Evolutionary conservation across 208 protist genomes (phyloP).

Genomic region (Leptomonas pyrrhocoris): DNA sequence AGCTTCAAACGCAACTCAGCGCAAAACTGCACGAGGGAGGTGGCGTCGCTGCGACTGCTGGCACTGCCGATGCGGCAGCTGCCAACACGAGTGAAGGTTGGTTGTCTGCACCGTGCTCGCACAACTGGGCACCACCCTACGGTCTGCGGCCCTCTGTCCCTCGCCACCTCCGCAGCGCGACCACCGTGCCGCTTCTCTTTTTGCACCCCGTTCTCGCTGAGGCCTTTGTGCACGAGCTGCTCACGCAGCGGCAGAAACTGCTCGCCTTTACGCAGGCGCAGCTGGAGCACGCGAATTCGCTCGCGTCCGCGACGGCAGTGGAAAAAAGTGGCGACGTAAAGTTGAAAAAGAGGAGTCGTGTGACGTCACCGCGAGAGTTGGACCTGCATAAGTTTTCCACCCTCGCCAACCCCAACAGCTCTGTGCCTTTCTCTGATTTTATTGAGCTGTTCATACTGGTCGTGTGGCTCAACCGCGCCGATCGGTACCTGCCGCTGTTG

Average conservation of each 20-base stretch:
- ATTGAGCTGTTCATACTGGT: constrained; percentile 57
- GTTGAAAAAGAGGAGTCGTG: not conserved
- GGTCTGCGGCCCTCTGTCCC: constrained; percentile 47
- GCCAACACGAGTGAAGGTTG: not conserved
- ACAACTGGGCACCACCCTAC: constrained; percentile 42
- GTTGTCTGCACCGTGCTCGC: constrained; percentile 15
- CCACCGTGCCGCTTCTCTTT: constrained; percentile 36
- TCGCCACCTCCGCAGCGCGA: constrained; percentile 49
- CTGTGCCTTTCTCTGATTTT: constrained; percentile 44
- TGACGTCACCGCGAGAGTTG: too few relatives aligned
- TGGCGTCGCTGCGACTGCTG: too few relatives aligned
- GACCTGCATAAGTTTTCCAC: constrained; percentile 4
- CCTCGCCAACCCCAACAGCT: not conserved
- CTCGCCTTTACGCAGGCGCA: constrained; percentile 29
- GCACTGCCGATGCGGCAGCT: not conserved
- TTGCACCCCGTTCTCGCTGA: constrained; percentile 74
- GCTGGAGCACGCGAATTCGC: constrained; percentile 7
- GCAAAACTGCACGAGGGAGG: not conserved
- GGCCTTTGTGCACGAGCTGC: constrained; percentile 59
- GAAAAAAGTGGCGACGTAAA: too few relatives aligned
- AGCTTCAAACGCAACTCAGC: constrained; percentile 4
- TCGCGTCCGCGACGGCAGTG: not conserved
- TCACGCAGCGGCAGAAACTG: constrained; percentile 55
- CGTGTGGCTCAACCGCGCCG: constrained; percentile 47
- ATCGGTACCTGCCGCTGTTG: constrained; percentile 35